These are phyloP conservation scores for Neonectria neomacrospora DNA, from an alignment of 2,329 filamentous ascomycete genomes.

Conservation along the genomic window DNA sequence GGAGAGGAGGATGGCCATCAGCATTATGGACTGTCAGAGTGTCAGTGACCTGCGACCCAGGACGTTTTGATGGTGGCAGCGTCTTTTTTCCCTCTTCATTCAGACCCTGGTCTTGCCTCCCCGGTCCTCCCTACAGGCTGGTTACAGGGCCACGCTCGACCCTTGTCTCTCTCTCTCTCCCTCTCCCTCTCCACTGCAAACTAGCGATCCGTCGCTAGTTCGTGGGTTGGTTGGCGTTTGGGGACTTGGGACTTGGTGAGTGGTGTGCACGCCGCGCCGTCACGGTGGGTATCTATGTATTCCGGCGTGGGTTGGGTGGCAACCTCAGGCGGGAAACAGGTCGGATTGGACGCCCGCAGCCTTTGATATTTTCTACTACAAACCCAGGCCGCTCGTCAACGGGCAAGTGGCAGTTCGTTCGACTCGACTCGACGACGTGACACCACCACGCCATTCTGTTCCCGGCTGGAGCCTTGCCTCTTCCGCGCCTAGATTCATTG, in stretches of 20 bases:
- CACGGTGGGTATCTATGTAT: neutral
- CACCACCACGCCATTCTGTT: constrained; percentile 17
- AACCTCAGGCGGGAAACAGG: neutral
- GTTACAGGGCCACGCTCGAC: neutral
- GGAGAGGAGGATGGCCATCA: constrained; percentile 21
- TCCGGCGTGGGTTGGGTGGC: neutral
- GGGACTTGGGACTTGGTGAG: neutral
- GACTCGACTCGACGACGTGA: constrained; percentile 7
- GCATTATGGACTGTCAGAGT: constrained; percentile 15
- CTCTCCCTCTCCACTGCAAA: neutral
- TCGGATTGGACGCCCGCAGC: neutral
- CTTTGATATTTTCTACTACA: too few relatives aligned
- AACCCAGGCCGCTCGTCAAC: too few relatives aligned
- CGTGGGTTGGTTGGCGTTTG: neutral
- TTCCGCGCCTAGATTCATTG: constrained; percentile 25
- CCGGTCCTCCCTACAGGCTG: neutral
- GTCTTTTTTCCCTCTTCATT: constrained; percentile 26
- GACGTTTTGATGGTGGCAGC: constrained; percentile 45
- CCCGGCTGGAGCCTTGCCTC: constrained; percentile 12
- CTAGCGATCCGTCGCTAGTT: constrained; percentile 23
- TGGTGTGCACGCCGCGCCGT: neutral
- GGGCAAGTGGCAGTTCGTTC: too few relatives aligned
- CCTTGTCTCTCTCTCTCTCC: too few relatives aligned
- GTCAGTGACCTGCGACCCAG: constrained; percentile 34
- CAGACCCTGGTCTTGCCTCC: constrained; percentile 7